Evolutionary conservation across 2,329 filamentous ascomycete genomes (phyloP).

Genomic region (Pseudogymnoascus sp.): DNA sequence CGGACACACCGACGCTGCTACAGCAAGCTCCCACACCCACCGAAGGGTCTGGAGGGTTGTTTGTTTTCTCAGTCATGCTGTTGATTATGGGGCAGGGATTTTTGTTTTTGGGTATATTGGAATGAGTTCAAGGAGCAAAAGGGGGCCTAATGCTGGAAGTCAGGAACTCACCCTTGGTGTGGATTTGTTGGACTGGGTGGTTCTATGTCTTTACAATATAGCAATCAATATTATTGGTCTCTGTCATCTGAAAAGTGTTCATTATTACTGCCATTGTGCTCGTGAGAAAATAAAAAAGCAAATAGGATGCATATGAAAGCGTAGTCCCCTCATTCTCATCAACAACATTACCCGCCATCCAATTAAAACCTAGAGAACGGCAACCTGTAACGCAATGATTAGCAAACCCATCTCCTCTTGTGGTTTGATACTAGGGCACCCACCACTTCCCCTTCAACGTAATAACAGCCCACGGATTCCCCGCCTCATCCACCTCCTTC

Average conservation of each 20-base stretch:
- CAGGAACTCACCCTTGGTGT: background rate
- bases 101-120: background rate
- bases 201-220: background rate
- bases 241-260: background rate
- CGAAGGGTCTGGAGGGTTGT: background rate
- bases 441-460: conserved; percentile 42
- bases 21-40: background rate
- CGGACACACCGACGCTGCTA: background rate
- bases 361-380: conserved; percentile 13
- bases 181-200: background rate
- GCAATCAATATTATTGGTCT: background rate
- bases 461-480: conserved; percentile 75
- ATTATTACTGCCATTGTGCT: background rate
- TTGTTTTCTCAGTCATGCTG: background rate
- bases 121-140: background rate
- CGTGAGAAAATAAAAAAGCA: background rate
- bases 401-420: background rate
- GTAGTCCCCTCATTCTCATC: background rate
- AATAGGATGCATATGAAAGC: background rate
- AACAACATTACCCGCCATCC: background rate
- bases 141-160: background rate
- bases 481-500: conserved; percentile 82
- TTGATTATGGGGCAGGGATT: background rate
- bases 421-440: background rate
- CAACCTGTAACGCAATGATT: conserved; percentile 7